These are phyloP conservation scores for Poa pratensis DNA, from an alignment of 176 grass and related monocot species.

Conservation along the genomic window DNA sequence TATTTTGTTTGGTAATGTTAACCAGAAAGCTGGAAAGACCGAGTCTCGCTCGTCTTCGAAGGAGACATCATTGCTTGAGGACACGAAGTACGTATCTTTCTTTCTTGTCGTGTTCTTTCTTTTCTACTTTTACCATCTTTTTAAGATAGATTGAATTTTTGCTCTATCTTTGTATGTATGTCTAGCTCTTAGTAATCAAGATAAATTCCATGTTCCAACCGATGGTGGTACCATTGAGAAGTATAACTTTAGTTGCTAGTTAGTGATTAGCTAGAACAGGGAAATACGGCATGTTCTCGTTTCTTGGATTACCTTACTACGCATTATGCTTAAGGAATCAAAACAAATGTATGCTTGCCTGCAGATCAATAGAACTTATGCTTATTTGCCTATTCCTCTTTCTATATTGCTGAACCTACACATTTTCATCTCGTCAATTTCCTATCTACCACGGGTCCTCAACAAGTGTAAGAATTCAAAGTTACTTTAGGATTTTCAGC, in stretches of 20 bases:
- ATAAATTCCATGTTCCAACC: not conserved
- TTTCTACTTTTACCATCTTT: conserved; percentile 1
- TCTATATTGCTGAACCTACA: not conserved
- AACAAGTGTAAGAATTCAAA: not conserved
- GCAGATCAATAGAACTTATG: not conserved
- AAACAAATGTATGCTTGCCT: not conserved
- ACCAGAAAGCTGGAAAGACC: conserved; percentile 48
- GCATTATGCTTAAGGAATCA: not conserved
- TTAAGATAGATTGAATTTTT: not conserved
- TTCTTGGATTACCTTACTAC: not conserved
- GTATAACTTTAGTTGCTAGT: not conserved
- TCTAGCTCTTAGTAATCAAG: not conserved
- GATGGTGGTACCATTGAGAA: not conserved
- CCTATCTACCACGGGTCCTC: not conserved
- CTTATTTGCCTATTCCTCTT: conserved; percentile 12
- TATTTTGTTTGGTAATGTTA: conserved; percentile 30
- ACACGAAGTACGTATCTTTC: conserved; percentile 45
- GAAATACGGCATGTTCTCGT: not conserved
- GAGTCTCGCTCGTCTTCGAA: conserved; percentile 33
- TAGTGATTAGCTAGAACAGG: conserved; percentile 7
- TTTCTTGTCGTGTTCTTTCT: conserved; percentile 25
- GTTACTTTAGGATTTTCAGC: not conserved
- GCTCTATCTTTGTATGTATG: not conserved
- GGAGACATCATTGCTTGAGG: conserved; percentile 41
- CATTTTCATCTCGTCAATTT: not conserved